Evolutionary conservation across 208 protist species (phyloP).

Genomic region (Acanthamoeba culbertsoni): DNA sequence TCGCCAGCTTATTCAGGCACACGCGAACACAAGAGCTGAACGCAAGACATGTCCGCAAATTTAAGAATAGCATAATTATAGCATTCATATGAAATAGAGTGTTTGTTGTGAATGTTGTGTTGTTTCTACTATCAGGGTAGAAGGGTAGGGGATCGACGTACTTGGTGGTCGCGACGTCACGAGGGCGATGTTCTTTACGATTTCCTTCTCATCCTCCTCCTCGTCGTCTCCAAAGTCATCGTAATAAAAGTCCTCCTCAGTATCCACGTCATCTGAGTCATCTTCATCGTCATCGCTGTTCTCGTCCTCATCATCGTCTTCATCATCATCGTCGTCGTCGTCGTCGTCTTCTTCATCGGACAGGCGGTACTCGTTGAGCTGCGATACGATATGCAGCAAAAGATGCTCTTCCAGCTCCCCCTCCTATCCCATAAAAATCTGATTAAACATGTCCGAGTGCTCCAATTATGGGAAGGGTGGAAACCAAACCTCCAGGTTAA

Average conservation of each 20-base stretch:
- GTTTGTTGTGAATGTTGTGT: no score
- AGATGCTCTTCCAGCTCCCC: background rate
- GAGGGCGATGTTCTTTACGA: background rate
- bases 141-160: background rate
- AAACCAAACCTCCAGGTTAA: background rate
- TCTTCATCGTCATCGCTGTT: background rate
- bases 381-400: background rate
- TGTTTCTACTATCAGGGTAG: no score
- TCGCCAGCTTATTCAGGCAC: no score
- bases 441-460: background rate
- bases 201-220: background rate
- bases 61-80: no score
- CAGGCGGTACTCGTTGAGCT: background rate
- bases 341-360: background rate
- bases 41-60: no score
- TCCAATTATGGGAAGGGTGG: background rate
- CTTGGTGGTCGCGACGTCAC: slow-evolving; percentile 7
- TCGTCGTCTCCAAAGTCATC: background rate
- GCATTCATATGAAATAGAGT: no score
- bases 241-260: background rate
- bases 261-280: background rate
- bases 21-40: no score
- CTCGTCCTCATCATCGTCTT: background rate
- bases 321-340: background rate
- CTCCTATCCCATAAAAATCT: background rate